A percentile compares a stretch with the other conserved stretches of the same genome.
Evolutionary conservation across 768 basidiomycete species (phyloP).

Genomic region (Naganishia randhawae): DNA sequence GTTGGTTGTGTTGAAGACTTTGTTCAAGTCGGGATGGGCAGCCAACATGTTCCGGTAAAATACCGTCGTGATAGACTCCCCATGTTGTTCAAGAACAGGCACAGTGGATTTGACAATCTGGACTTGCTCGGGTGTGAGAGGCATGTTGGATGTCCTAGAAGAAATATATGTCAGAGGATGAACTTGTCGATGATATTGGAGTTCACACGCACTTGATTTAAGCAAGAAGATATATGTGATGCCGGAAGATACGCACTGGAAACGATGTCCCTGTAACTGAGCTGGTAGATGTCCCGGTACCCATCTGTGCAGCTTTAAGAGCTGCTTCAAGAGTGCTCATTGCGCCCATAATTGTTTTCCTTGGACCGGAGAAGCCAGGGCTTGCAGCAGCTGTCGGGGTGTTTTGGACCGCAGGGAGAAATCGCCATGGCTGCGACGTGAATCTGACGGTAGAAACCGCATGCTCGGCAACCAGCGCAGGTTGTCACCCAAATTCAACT

Average conservation of each 20-base stretch:
- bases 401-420: neutral
- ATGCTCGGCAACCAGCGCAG: neutral
- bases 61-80: conserved; percentile 25
- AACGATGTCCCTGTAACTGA: neutral
- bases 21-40: conserved; percentile 22
- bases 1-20: conserved; percentile 30
- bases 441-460: neutral
- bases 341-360: too few species aligned
- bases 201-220: neutral
- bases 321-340: too few species aligned
- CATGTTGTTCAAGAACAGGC: conserved; percentile 28
- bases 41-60: conserved; percentile 30
- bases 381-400: neutral
- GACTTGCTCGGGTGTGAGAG: conserved; percentile 28
- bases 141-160: neutral
- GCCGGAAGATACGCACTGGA: neutral
- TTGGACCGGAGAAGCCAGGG: neutral
- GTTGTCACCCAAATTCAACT: neutral
- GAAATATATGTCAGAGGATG: neutral
- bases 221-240: neutral
- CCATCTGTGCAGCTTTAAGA: neutral
- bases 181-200: neutral
- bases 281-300: too few species aligned
- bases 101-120: conserved; percentile 27
- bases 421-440: neutral